phyloP scores from a whole-genome alignment of 2,329 filamentous ascomycete genomes.

The Fusarium odoratissimum region DNA sequence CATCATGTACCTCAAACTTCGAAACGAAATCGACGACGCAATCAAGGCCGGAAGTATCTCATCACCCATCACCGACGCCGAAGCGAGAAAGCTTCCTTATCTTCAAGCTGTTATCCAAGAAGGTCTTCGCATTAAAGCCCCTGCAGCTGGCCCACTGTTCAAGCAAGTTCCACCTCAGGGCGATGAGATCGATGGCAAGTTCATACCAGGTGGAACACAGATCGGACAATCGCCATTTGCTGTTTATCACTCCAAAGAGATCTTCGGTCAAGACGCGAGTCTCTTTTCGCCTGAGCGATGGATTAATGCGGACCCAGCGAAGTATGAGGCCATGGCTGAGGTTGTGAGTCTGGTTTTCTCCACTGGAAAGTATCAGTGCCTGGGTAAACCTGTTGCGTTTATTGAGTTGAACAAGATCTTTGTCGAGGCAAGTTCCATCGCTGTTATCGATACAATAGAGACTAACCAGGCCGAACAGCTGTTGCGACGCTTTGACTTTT shows the following conservation, averaged over 20 bases:
- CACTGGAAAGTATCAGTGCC: conserved; percentile 53
- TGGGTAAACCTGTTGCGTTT: conserved; percentile 53
- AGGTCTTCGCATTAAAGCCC: conserved; percentile 59
- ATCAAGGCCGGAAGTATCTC: conserved; percentile 52
- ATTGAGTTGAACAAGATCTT: conserved; percentile 53
- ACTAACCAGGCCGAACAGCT: conserved; percentile 1
- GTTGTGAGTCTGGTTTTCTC: conserved; percentile 53
- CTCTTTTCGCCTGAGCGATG: conserved; percentile 52
- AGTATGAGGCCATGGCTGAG: conserved; percentile 48
- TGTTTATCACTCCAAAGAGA: conserved; percentile 47
- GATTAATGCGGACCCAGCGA: conserved; percentile 50
- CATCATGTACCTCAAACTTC: conserved; percentile 58
- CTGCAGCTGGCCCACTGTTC: conserved; percentile 54
- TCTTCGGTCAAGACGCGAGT: conserved; percentile 51
- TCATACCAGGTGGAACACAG: conserved; percentile 47
- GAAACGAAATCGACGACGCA: conserved; percentile 60
- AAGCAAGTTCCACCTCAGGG: conserved; percentile 45
- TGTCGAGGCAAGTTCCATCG: conserved; percentile 53
- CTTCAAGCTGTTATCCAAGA: conserved; percentile 64
- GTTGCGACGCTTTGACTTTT: conserved; percentile 29
- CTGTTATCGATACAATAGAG: background rate
- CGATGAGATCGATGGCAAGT: conserved; percentile 53
- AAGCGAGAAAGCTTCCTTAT: conserved; percentile 57
- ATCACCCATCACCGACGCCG: conserved; percentile 42
- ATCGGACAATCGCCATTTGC: conserved; percentile 49